Evolutionary conservation across 2,329 filamentous ascomycete species (phyloP).

Genomic region (Talaromyces sp.): DNA sequence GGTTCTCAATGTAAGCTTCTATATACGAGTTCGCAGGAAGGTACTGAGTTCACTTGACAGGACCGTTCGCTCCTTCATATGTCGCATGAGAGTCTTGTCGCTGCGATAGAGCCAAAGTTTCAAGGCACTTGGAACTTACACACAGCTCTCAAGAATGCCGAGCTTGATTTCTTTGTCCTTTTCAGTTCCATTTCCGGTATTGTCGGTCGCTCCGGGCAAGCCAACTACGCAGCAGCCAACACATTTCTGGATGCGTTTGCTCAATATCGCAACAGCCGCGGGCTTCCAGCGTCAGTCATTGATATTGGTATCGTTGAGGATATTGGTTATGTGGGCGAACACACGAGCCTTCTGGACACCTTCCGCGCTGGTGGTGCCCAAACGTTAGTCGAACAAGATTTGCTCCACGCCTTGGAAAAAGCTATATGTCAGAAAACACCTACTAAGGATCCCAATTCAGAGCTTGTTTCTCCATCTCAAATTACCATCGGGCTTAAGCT

Average conservation of each 20-base stretch:
- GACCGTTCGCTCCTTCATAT: not conserved
- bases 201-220: not conserved
- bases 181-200: not conserved
- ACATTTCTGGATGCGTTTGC: not conserved
- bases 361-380: too few species aligned
- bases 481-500: too few species aligned
- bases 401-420: too few species aligned
- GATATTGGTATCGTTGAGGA: not conserved
- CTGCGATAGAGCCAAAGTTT: not conserved
- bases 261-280: not conserved
- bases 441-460: too few species aligned
- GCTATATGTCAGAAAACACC: too few species aligned
- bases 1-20: too few species aligned
- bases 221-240: not conserved
- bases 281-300: not conserved
- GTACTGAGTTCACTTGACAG: not conserved
- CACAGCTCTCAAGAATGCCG: not conserved
- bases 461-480: too few species aligned
- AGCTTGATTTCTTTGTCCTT: not conserved
- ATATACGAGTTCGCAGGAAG: too few species aligned
- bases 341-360: too few species aligned
- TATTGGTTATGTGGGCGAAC: not conserved
- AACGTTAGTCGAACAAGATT: too few species aligned
- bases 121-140: constrained; percentile 9
- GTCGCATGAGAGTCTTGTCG: not conserved